A percentile compares a stretch with the other conserved stretches of the same genome.
phyloP scores from a whole-genome alignment of 805 yeast species.

The Candida golubevii region DNA sequence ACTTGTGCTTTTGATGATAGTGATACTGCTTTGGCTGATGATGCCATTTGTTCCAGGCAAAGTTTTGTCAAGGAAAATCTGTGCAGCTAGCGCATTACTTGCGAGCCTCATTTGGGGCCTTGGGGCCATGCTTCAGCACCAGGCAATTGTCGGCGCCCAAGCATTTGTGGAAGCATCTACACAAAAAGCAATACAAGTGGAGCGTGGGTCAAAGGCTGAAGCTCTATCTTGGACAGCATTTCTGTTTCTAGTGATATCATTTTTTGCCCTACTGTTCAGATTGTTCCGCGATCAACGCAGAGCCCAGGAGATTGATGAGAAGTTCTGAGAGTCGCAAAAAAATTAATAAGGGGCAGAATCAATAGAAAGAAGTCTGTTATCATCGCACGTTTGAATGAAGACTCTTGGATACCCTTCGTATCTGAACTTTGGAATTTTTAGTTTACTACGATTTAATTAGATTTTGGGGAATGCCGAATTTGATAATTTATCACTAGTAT shows the following conservation, averaged over 20 bases:
- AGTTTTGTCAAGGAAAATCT: conserved; percentile 28
- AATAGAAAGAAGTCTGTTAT: no score
- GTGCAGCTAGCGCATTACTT: conserved; percentile 20
- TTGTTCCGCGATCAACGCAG: conserved; percentile 9
- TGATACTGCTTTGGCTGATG: conserved; percentile 39
- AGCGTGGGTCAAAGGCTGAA: conserved; percentile 48
- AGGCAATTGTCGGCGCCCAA: conserved; percentile 46
- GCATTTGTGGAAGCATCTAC: conserved; percentile 47
- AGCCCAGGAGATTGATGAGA: conserved; percentile 3
- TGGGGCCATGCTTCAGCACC: conserved; percentile 61
- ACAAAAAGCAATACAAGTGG: conserved; percentile 43
- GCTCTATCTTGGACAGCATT: conserved; percentile 62
- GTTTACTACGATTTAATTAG: no score
- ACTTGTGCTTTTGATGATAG: conserved; percentile 37
- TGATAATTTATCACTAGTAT: no score
- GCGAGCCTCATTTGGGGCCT: conserved; percentile 51
- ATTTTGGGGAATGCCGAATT: no score
- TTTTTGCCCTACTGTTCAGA: conserved; percentile 13
- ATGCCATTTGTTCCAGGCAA: conserved; percentile 51
- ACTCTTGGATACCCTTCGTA: no score
- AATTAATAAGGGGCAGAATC: no score
- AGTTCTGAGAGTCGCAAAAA: neutral
- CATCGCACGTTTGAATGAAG: no score
- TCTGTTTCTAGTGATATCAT: conserved; percentile 40
- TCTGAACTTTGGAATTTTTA: no score